Percentiles rank a stretch among this genome's conserved stretches.
Conservation (phyloP, 129 eudicot genomes). For the Sambucus nigra region DNA sequence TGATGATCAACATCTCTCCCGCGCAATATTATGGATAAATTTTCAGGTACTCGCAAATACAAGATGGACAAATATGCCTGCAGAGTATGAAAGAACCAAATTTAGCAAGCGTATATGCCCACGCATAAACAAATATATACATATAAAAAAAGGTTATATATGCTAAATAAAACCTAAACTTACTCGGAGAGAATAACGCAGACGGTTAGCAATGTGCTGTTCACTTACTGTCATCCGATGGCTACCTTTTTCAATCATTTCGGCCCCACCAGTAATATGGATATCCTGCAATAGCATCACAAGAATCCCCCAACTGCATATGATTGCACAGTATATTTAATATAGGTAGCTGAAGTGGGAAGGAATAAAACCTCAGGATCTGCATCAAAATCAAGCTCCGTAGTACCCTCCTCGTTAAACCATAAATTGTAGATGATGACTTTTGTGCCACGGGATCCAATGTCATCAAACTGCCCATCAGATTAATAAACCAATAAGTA, state of each 20-base stretch:
- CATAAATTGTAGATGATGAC: constrained; percentile 72
- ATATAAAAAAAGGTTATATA: neutral
- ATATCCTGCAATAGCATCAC: constrained; percentile 48
- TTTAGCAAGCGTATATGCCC: neutral
- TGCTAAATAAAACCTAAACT: constrained; percentile 16
- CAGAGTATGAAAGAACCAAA: constrained; percentile 6
- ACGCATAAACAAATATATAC: neutral
- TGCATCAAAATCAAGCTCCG: constrained; percentile 81
- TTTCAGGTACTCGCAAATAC: constrained; percentile 63
- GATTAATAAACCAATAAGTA: neutral
- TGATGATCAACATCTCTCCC: constrained; percentile 58
- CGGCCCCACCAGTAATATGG: constrained; percentile 33
- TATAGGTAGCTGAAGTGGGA: constrained; percentile 2
- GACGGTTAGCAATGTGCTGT: constrained; percentile 61
- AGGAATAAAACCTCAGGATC: constrained; percentile 54
- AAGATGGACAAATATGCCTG: constrained; percentile 81
- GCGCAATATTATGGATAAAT: constrained; percentile 49
- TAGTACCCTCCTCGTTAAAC: constrained; percentile 49
- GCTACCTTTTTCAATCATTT: constrained; percentile 14
- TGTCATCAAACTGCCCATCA: constrained; percentile 57
- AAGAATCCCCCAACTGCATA: neutral
- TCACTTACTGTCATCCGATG: constrained; percentile 27
- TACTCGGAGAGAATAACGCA: constrained; percentile 79
- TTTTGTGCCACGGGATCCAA: constrained; percentile 81
- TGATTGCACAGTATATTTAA: neutral